Percentiles rank a stretch among this genome's conserved stretches.
These are phyloP conservation scores for Leccinum disarticulatum DNA, from an alignment of 768 basidiomycete genomes.

Conservation along the genomic window DNA sequence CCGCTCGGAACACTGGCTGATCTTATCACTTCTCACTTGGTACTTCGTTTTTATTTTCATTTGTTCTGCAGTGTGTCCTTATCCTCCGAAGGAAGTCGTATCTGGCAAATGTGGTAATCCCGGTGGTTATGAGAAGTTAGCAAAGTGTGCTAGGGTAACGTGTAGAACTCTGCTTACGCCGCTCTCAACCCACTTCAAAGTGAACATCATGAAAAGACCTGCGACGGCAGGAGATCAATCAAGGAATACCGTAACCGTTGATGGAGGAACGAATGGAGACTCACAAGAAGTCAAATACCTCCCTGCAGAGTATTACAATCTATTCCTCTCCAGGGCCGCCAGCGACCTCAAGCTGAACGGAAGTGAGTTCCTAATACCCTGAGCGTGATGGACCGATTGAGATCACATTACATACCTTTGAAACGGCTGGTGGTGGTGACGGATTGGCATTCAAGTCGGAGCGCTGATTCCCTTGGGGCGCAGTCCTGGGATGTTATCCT, in stretches of 20 bases:
- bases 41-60: no score
- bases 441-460: neutral
- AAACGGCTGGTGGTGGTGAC: neutral
- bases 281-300: slow-evolving; percentile 23
- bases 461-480: neutral
- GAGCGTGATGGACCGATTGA: no score
- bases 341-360: slow-evolving; percentile 51
- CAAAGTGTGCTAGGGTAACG: no score
- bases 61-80: no score
- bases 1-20: no score
- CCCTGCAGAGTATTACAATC: slow-evolving; percentile 50
- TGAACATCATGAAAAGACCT: neutral
- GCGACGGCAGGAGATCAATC: neutral
- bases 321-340: slow-evolving; percentile 56
- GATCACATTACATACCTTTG: no score
- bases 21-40: no score
- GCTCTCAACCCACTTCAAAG: neutral
- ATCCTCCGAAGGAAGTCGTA: no score
- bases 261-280: slow-evolving; percentile 4
- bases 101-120: no score
- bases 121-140: no score
- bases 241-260: neutral
- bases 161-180: neutral
- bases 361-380: no score
- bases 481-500: neutral